Percentiles rank a stretch among this genome's conserved stretches.
phyloP scores from a whole-genome alignment of 169 alveolate species.

The Cryptosporidium canis region DNA sequence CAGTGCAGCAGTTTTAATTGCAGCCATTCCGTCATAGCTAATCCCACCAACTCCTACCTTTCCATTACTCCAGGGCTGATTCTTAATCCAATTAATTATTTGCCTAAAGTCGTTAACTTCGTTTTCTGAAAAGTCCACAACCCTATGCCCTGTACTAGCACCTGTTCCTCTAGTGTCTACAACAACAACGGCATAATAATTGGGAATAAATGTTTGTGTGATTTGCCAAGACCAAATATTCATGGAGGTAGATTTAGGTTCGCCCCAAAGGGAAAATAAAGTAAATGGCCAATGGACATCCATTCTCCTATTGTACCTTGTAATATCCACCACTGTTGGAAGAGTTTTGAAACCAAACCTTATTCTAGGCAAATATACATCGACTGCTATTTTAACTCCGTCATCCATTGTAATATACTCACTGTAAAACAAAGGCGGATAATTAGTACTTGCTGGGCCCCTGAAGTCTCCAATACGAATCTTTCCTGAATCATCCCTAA shows the following conservation, averaged over 20 bases:
- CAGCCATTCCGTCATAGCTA: conserved; percentile 81
- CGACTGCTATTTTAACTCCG: conserved; percentile 78
- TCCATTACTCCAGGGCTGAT: conserved; percentile 76
- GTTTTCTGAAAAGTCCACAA: conserved; percentile 75
- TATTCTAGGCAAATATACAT: conserved; percentile 75
- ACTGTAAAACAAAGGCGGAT: conserved; percentile 77
- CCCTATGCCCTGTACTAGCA: conserved; percentile 78
- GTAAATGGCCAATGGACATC: conserved; percentile 79
- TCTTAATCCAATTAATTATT: conserved; percentile 74
- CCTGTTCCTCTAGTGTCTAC: conserved; percentile 82
- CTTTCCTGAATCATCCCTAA: conserved; percentile 34
- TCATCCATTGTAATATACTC: conserved; percentile 76
- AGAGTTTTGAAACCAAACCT: conserved; percentile 15
- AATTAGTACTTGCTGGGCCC: conserved; percentile 49
- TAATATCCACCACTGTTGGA: conserved; percentile 75
- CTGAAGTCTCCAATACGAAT: conserved; percentile 63
- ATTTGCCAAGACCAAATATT: conserved; percentile 79
- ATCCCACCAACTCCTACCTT: conserved; percentile 78
- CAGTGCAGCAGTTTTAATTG: conserved; percentile 75
- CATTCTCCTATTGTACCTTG: conserved; percentile 77
- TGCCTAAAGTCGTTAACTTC: conserved; percentile 75
- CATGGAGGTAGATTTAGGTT: conserved; percentile 75
- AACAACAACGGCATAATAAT: conserved; percentile 77
- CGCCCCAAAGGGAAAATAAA: conserved; percentile 77
- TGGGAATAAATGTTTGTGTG: conserved; percentile 75